A percentile compares a stretch with the other conserved stretches of the same genome.
phyloP scores from a whole-genome alignment of 192 early-diverging fungal species.

The Coemansia sp. region DNA sequence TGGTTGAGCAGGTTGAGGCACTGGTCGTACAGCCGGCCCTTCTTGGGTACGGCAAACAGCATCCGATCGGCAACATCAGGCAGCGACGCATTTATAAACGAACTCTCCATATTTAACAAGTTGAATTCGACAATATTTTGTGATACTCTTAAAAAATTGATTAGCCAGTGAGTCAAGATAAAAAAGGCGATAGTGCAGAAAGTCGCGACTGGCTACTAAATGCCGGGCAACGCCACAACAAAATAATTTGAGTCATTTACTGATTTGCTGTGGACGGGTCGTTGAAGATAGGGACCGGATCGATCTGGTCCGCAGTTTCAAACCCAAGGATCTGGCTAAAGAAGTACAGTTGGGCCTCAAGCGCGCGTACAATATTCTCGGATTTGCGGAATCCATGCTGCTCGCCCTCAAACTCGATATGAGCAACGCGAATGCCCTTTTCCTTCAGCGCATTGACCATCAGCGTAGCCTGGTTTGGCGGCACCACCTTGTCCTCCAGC shows the following conservation, averaged over 20 bases:
- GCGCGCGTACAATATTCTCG: slow-evolving; percentile 62
- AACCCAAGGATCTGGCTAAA: slow-evolving; percentile 67
- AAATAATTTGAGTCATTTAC: neutral
- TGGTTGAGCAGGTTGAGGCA: slow-evolving; percentile 78
- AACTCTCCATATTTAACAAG: slow-evolving; percentile 10
- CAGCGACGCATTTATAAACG: slow-evolving; percentile 38
- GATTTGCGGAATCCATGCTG: slow-evolving; percentile 70
- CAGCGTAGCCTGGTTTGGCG: slow-evolving; percentile 70
- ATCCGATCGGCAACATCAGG: slow-evolving; percentile 64
- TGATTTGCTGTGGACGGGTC: neutral
- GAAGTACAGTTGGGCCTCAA: slow-evolving; percentile 70
- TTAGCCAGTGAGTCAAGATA: too few relatives aligned
- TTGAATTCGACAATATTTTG: slow-evolving; percentile 20
- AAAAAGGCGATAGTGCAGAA: too few relatives aligned
- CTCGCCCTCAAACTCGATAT: slow-evolving; percentile 66
- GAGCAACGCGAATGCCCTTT: slow-evolving; percentile 61
- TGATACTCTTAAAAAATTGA: too few relatives aligned
- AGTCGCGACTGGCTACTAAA: neutral
- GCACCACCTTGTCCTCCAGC: slow-evolving; percentile 71
- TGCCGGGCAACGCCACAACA: neutral
- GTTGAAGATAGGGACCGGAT: slow-evolving; percentile 37
- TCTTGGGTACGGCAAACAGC: slow-evolving; percentile 97
- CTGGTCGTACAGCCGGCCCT: slow-evolving; percentile 93
- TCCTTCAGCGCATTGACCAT: slow-evolving; percentile 69
- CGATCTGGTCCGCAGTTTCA: slow-evolving; percentile 54